Percentiles rank a stretch among this genome's conserved stretches.
These are phyloP conservation scores for Umbelopsis vinacea DNA, from an alignment of 192 early-diverging fungal species.

Conservation along the genomic window DNA sequence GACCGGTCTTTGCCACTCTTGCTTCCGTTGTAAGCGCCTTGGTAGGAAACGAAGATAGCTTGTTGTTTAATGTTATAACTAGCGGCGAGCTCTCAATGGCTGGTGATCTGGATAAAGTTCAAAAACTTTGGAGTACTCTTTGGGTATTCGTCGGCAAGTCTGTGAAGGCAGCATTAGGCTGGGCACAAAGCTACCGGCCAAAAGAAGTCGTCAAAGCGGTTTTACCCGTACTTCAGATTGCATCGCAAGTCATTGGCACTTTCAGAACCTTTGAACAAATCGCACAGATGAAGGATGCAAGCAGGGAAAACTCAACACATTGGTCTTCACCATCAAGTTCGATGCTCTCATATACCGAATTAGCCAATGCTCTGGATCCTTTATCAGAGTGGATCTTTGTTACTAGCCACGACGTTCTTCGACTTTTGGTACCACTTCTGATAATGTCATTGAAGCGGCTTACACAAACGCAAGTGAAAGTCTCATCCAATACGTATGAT, in stretches of 20 bases:
- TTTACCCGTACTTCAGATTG: conserved; percentile 29
- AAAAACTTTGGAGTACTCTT: conserved; percentile 25
- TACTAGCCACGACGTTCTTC: conserved; percentile 28
- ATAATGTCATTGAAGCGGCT: conserved; percentile 20
- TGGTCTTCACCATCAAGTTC: conserved; percentile 21
- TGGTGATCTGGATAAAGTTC: conserved; percentile 21
- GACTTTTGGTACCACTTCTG: conserved; percentile 29
- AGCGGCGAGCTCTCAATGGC: neutral
- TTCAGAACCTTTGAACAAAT: conserved; percentile 24
- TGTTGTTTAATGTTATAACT: neutral
- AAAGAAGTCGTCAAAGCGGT: conserved; percentile 29
- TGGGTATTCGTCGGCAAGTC: conserved; percentile 29
- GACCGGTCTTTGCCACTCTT: neutral
- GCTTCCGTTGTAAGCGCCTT: neutral
- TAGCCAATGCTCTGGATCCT: conserved; percentile 19
- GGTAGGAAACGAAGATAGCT: neutral
- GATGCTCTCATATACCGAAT: conserved; percentile 1
- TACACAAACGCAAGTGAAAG: conserved; percentile 23
- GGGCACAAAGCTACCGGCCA: conserved; percentile 29
- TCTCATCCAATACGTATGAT: conserved; percentile 35
- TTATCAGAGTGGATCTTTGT: conserved; percentile 42
- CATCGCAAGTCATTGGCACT: conserved; percentile 18
- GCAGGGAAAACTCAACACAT: neutral
- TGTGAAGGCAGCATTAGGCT: conserved; percentile 19
- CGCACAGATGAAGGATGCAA: conserved; percentile 9